A percentile compares a stretch with the other conserved stretches of the same genome.
These are phyloP conservation scores for Nematocida sp. DNA, from an alignment of 371 early-diverging fungal species.

Conservation along the genomic window DNA sequence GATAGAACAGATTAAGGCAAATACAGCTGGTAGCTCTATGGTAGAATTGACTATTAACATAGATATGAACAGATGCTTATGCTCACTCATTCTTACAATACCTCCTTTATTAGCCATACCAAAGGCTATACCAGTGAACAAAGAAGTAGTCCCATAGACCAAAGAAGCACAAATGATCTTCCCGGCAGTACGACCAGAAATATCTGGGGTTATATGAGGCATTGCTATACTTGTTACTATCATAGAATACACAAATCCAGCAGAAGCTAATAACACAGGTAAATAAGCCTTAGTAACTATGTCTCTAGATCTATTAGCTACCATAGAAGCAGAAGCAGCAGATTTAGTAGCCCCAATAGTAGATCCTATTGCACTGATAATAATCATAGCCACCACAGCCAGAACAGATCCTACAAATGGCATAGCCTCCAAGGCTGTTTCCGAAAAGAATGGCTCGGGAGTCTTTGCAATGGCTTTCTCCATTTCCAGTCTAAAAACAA, in stretches of 20 bases:
- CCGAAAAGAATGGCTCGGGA: not conserved
- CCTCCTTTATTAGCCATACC: conserved; percentile 33
- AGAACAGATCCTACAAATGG: conserved; percentile 13
- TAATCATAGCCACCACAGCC: conserved; percentile 12
- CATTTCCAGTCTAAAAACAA: no score
- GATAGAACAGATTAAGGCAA: conserved; percentile 34
- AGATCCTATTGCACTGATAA: conserved; percentile 28
- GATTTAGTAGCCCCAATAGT: conserved; percentile 25
- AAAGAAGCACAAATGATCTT: not conserved
- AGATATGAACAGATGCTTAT: conserved; percentile 35
- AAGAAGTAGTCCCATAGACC: conserved; percentile 13
- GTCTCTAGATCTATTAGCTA: conserved; percentile 2
- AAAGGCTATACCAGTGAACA: conserved; percentile 33
- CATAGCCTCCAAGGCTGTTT: not conserved
- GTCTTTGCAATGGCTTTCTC: no score
- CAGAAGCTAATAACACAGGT: conserved; percentile 43
- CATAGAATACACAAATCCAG: conserved; percentile 28
- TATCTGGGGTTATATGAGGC: not conserved
- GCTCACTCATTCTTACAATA: conserved; percentile 27
- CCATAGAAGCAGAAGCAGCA: conserved; percentile 39
- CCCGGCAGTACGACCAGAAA: not conserved
- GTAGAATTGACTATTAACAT: conserved; percentile 36
- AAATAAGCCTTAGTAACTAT: conserved; percentile 29
- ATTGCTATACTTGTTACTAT: conserved; percentile 14
- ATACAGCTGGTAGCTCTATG: conserved; percentile 43